Percentiles rank a stretch among this genome's conserved stretches.
Conservation (phyloP, 208 protist species). For the Leishmania mexicana region DNA sequence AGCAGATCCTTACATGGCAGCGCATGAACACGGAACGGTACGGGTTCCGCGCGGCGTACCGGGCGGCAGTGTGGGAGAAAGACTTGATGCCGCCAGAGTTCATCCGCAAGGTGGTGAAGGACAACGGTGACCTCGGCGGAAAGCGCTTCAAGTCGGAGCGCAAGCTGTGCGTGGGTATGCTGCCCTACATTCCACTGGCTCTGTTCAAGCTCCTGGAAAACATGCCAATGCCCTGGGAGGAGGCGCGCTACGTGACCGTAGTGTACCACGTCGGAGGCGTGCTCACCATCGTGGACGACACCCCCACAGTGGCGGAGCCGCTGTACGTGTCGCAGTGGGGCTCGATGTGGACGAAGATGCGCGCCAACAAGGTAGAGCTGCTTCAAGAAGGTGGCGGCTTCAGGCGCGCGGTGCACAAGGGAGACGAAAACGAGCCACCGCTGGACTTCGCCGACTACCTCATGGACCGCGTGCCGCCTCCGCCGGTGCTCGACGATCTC, state of each 20-base stretch:
- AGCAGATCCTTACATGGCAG: constrained; percentile 67
- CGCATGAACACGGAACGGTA: constrained; percentile 68
- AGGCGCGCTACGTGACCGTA: constrained; percentile 97
- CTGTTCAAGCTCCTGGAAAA: constrained; percentile 99
- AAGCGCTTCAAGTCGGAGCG: constrained; percentile 99
- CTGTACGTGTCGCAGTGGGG: constrained; percentile 99
- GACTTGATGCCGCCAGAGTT: constrained; percentile 97
- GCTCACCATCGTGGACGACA: constrained; percentile 99
- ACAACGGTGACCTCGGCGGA: constrained; percentile 99
- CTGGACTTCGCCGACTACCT: constrained; percentile 99
- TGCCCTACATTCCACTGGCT: constrained; percentile 99
- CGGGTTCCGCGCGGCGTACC: constrained; percentile 74
- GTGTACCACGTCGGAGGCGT: constrained; percentile 99
- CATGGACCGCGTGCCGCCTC: constrained; percentile 96
- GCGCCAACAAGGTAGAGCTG: constrained; percentile 97
- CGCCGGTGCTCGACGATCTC: constrained; percentile 97
- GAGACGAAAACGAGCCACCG: constrained; percentile 99
- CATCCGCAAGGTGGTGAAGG: constrained; percentile 99
- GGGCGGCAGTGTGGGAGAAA: constrained; percentile 65
- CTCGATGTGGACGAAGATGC: constrained; percentile 99
- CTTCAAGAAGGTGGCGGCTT: constrained; percentile 78
- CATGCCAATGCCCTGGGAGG: constrained; percentile 99
- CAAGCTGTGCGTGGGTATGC: constrained; percentile 98
- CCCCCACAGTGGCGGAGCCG: constrained; percentile 99
- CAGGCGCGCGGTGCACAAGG: constrained; percentile 97